Conservation (phyloP, 2,329 filamentous ascomycete genomes). For the Penicillium fuscoglaucum region DNA sequence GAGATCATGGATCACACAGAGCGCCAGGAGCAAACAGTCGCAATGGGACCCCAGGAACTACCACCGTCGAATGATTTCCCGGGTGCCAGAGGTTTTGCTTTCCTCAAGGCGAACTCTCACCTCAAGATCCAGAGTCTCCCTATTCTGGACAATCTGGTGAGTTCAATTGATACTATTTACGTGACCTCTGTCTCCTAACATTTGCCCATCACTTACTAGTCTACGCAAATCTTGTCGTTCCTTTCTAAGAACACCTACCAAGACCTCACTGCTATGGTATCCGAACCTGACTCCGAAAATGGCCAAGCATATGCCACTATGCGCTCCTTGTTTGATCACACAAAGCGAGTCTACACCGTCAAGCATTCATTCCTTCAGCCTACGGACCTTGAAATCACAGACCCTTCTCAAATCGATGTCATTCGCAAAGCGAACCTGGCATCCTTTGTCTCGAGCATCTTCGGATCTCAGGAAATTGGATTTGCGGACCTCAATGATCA, state of each 20-base stretch:
- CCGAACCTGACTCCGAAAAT: conserved; percentile 55
- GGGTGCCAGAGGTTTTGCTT: conserved; percentile 37
- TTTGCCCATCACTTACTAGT: conserved; percentile 40
- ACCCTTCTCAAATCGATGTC: conserved; percentile 56
- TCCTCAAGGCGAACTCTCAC: conserved; percentile 46
- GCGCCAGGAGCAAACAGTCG: conserved; percentile 42
- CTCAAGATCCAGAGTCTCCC: conserved; percentile 61
- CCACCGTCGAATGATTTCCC: conserved; percentile 31
- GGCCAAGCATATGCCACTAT: conserved; percentile 63
- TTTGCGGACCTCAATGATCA: conserved; percentile 64
- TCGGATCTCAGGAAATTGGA: conserved; percentile 63
- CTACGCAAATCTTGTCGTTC: conserved; percentile 59
- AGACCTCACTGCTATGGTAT: conserved; percentile 59
- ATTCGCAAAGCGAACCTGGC: conserved; percentile 66
- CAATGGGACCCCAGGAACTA: conserved; percentile 37
- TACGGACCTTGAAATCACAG: conserved; percentile 53
- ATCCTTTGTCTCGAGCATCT: conserved; percentile 64
- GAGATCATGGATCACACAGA: conserved; percentile 48
- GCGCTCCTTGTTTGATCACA: conserved; percentile 63
- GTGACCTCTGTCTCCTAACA: not conserved
- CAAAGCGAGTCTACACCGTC: conserved; percentile 60
- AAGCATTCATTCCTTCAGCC: conserved; percentile 58
- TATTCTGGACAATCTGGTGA: conserved; percentile 61
- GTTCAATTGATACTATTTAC: conserved; percentile 16
- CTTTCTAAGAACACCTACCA: conserved; percentile 58